Percentiles rank a stretch among this genome's conserved stretches.
These are phyloP conservation scores for Geotrichum cucujoidarum DNA, from an alignment of 1,139 yeast genomes.

Conservation along the genomic window DNA sequence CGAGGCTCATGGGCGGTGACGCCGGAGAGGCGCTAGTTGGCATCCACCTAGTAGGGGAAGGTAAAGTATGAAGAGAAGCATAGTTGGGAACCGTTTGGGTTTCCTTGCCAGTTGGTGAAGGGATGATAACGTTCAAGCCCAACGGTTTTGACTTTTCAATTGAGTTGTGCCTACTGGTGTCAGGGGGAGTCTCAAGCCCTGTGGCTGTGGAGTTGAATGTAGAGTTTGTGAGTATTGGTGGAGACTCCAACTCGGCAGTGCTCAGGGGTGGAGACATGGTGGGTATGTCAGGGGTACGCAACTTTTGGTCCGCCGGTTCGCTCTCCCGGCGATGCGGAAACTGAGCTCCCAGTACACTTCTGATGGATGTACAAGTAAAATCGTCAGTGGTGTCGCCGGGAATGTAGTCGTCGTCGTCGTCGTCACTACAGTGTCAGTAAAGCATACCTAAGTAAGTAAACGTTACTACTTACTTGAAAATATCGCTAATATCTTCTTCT, in stretches of 20 bases:
- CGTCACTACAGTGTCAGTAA: not conserved
- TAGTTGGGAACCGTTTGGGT: not conserved
- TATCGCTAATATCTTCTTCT: not conserved
- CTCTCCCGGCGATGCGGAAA: not conserved
- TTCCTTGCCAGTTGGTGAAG: not conserved
- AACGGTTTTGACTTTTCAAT: not conserved
- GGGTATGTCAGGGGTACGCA: too few relatives aligned
- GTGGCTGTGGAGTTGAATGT: not conserved
- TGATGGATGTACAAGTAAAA: not conserved
- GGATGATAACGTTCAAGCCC: not conserved
- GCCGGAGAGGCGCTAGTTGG: not conserved
- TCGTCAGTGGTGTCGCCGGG: not conserved
- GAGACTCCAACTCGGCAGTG: not conserved
- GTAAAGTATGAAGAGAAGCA: not conserved
- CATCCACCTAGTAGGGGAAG: not conserved
- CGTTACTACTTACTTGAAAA: not conserved
- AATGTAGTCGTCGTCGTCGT: not conserved
- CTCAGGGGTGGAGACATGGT: not conserved
- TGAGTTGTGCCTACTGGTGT: not conserved
- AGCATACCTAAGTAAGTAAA: not conserved
- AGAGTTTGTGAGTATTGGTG: not conserved
- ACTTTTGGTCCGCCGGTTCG: not conserved
- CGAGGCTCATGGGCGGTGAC: not conserved
- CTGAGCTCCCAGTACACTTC: conserved; percentile 1
- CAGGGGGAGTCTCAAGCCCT: not conserved